Evolutionary conservation across 225 moss, liverwort and hornwort species (phyloP).

Genomic region (Neckera pumila): DNA sequence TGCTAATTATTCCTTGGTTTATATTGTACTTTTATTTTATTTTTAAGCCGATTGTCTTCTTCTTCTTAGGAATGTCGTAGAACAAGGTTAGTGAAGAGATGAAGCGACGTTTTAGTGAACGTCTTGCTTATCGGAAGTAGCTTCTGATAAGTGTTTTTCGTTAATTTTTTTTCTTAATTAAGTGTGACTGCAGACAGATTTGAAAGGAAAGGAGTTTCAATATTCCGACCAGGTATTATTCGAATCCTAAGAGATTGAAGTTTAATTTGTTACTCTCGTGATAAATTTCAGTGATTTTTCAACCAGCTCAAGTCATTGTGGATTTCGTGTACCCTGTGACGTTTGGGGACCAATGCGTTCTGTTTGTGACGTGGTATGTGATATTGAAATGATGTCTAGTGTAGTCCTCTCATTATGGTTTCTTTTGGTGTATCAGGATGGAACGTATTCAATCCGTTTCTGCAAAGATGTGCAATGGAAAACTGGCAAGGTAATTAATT

Average conservation of each 20-base stretch:
- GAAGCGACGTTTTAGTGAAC: neutral
- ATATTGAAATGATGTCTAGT: neutral
- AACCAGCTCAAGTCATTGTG: neutral
- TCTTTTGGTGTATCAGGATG: slow-evolving; percentile 36
- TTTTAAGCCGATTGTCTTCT: neutral
- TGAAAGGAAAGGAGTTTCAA: slow-evolving; percentile 23
- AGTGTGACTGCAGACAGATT: slow-evolving; percentile 25
- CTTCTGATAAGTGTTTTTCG: neutral
- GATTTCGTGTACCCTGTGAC: neutral
- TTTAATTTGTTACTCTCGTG: neutral
- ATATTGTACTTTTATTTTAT: neutral
- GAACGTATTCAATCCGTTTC: slow-evolving; percentile 49
- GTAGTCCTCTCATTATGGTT: slow-evolving; percentile 4
- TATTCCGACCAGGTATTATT: neutral
- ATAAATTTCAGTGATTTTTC: neutral
- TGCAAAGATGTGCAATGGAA: slow-evolving; percentile 79
- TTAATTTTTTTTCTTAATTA: slow-evolving; percentile 12
- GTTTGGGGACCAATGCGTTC: neutral
- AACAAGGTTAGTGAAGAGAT: neutral
- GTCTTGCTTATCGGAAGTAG: neutral
- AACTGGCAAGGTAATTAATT: slow-evolving; percentile 29
- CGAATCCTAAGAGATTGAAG: neutral
- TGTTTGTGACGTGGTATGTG: neutral
- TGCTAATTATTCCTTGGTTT: neutral
- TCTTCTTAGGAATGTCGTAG: neutral